Conservation (phyloP, 192 early-diverging fungal genomes). For the Phlyctochytrium planicorne region DNA sequence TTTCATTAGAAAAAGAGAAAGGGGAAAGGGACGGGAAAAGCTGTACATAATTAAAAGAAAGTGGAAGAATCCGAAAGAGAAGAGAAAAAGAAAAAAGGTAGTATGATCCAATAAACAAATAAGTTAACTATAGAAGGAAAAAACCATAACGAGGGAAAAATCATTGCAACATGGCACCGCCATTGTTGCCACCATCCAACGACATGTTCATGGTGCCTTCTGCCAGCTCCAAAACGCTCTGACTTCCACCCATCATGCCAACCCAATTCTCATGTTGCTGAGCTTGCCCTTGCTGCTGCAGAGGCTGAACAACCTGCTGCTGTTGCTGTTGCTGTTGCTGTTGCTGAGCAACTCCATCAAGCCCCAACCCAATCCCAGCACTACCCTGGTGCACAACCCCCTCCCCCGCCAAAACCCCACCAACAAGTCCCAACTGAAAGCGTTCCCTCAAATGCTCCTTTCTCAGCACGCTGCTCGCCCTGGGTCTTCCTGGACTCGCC, state of each 20-base stretch:
- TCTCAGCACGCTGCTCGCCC: background rate
- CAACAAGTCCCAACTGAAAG: background rate
- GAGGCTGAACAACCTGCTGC: background rate
- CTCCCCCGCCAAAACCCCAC: background rate
- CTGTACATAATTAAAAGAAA: no score
- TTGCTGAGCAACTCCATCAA: background rate
- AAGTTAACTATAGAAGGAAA: no score
- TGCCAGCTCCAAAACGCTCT: background rate
- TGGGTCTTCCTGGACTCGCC: background rate
- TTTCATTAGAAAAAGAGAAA: no score
- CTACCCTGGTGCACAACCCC: no score
- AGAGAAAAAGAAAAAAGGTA: no score
- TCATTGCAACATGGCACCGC: no score
- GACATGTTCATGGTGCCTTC: conserved; percentile 1
- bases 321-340: background rate
- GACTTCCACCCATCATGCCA: background rate
- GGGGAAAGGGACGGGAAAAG: no score
- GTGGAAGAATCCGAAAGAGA: no score
- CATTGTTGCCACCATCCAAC: conserved; percentile 3
- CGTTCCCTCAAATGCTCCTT: background rate
- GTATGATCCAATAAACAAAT: no score
- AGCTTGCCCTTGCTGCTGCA: background rate
- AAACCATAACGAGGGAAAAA: no score
- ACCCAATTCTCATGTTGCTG: background rate
- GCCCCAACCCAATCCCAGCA: background rate